Evolutionary conservation across 305 asterid genomes (phyloP).

Genomic region (Plantago lanceolata): DNA sequence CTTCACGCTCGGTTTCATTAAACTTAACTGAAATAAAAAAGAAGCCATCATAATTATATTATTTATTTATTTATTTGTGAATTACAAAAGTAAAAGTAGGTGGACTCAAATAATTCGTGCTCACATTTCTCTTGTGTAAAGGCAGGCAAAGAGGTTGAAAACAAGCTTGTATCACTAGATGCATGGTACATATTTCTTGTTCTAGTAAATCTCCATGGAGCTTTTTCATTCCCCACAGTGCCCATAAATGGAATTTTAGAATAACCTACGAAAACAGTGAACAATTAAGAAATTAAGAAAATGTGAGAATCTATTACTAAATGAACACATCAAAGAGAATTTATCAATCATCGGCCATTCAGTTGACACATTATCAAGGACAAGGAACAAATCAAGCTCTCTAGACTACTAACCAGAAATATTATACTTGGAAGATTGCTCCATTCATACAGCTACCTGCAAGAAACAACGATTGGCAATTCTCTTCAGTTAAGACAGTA

Average conservation of each 20-base stretch:
- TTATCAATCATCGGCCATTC: conserved; percentile 8
- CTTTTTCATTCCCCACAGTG: conserved; percentile 35
- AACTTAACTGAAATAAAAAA: conserved; percentile 50
- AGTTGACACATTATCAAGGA: conserved; percentile 14
- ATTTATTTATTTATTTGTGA: not conserved
- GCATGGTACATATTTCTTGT: conserved; percentile 39
- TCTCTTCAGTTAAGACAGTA: not conserved
- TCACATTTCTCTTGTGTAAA: conserved; percentile 59
- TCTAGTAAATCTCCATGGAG: conserved; percentile 51
- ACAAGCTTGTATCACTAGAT: conserved; percentile 66
- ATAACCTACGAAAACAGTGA: conserved; percentile 31
- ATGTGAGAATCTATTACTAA: conserved; percentile 11
- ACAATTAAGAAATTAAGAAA: conserved; percentile 13
- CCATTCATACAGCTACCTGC: conserved; percentile 49
- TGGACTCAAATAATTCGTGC: conserved; percentile 26
- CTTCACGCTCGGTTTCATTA: conserved; percentile 35
- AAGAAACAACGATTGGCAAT: conserved; percentile 17
- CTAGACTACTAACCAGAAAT: conserved; percentile 34
- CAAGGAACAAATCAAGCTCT: conserved; percentile 9
- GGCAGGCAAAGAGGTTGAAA: conserved; percentile 76
- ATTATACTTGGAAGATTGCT: conserved; percentile 34
- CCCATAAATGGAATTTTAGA: conserved; percentile 29
- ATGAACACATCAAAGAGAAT: conserved; percentile 10
- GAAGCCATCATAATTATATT: conserved; percentile 21
- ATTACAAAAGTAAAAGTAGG: not conserved